Percentiles rank a stretch among this genome's conserved stretches.
Conservation (phyloP, 306 rosid genomes). For the Dalbergia cultrata region DNA sequence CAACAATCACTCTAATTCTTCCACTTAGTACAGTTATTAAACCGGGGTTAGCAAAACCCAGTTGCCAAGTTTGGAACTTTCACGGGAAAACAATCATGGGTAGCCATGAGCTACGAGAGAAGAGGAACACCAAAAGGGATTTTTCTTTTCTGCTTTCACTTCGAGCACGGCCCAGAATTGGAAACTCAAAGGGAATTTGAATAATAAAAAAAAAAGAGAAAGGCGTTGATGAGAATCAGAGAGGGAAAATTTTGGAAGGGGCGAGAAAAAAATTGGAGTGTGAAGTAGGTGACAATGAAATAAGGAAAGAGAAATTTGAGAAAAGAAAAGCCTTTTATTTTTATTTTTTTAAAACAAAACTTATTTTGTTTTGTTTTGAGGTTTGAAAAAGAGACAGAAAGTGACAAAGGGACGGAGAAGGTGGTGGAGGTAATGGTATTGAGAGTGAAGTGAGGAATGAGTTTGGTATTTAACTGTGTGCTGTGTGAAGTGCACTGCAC, state of each 20-base stretch:
- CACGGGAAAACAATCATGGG: constrained; percentile 35
- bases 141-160: background rate
- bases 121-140: constrained; percentile 3
- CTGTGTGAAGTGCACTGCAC: constrained; percentile 36
- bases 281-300: constrained; percentile 10
- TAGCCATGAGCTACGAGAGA: background rate
- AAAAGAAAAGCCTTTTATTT: constrained; percentile 23
- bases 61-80: constrained; percentile 44
- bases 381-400: constrained; percentile 36
- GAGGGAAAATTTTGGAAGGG: background rate
- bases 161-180: constrained; percentile 26
- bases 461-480: constrained; percentile 38
- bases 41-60: constrained; percentile 38
- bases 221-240: constrained; percentile 22
- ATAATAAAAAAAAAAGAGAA: background rate
- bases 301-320: background rate
- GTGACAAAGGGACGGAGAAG: constrained; percentile 39
- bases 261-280: constrained; percentile 35
- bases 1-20: constrained; percentile 48
- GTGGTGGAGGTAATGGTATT: constrained; percentile 33
- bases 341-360: too few relatives aligned
- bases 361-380: constrained; percentile 34
- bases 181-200: constrained; percentile 37
- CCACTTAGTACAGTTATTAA: constrained; percentile 21
- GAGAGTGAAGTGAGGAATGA: constrained; percentile 5